Evolutionary conservation across 2,329 filamentous ascomycete genomes (phyloP).

Genomic region (Trichothecium roseum): DNA sequence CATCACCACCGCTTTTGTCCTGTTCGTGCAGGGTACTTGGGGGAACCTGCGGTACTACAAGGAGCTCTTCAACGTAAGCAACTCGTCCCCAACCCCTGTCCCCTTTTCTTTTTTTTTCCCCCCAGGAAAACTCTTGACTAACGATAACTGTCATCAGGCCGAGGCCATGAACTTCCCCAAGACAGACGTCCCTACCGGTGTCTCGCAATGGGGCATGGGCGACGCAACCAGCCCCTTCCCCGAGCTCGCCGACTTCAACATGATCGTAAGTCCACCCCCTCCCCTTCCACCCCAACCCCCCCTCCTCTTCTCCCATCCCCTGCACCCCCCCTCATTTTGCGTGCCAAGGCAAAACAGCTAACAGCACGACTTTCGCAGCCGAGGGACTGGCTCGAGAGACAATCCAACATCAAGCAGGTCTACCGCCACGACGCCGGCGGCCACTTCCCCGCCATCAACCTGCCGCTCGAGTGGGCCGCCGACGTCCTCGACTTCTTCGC

Average conservation of each 20-base stretch:
- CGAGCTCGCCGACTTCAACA: background rate
- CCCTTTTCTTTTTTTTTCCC: too few species aligned
- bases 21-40: slow-evolving; percentile 3
- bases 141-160: too few species aligned
- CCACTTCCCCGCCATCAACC: slow-evolving; percentile 5
- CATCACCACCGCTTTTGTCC: slow-evolving; percentile 2
- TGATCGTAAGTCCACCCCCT: background rate
- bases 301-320: too few species aligned
- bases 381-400: background rate
- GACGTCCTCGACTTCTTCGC: slow-evolving; percentile 4
- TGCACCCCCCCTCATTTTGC: too few species aligned
- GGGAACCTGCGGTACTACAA: slow-evolving; percentile 5
- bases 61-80: slow-evolving; percentile 3
- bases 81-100: background rate
- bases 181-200: slow-evolving; percentile 2
- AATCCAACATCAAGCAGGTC: background rate
- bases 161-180: background rate
- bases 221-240: background rate
- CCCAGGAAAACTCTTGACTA: too few species aligned
- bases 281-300: too few species aligned
- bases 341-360: too few species aligned
- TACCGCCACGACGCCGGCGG: slow-evolving; percentile 3
- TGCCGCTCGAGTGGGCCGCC: slow-evolving; percentile 2
- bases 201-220: slow-evolving; percentile 2
- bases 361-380: too few species aligned